These are phyloP conservation scores for Priceomyces fermenticarens DNA, from an alignment of 805 yeast genomes.

Conservation along the genomic window DNA sequence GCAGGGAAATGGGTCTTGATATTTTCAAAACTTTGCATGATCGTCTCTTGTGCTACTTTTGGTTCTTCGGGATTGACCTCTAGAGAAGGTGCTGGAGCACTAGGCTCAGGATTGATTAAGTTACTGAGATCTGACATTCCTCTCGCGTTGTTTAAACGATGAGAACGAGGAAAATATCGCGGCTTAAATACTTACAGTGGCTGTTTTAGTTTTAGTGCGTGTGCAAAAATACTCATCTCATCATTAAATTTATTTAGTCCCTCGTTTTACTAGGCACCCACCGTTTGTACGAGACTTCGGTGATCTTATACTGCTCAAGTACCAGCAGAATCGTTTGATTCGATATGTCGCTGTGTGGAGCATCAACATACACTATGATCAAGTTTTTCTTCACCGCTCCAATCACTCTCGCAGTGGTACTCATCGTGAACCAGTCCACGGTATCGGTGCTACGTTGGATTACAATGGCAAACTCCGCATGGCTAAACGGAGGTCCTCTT, in stretches of 20 bases:
- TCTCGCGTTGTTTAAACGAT: background rate
- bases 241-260: slow-evolving; percentile 45
- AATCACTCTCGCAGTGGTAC: slow-evolving; percentile 73
- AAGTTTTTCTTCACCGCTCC: slow-evolving; percentile 83
- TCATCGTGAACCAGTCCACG: slow-evolving; percentile 48
- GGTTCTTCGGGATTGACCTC: slow-evolving; percentile 5
- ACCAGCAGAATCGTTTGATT: slow-evolving; percentile 19
- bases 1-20: slow-evolving; percentile 85
- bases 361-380: slow-evolving; percentile 63
- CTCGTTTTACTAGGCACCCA: slow-evolving; percentile 87
- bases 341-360: slow-evolving; percentile 35
- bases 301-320: slow-evolving; percentile 47
- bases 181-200: slow-evolving; percentile 7
- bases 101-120: slow-evolving; percentile 1
- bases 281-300: slow-evolving; percentile 68
- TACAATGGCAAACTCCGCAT: slow-evolving; percentile 81
- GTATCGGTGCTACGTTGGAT: slow-evolving; percentile 35
- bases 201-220: slow-evolving; percentile 4
- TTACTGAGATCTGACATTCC: slow-evolving; percentile 6
- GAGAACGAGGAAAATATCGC: slow-evolving; percentile 7
- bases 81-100: too few species aligned
- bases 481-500: slow-evolving; percentile 93
- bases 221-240: background rate
- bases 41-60: slow-evolving; percentile 29
- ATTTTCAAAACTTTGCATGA: slow-evolving; percentile 37